Conservation (phyloP, 164 flowering plant species). For the Kalanchoe fedtschenkoi region DNA sequence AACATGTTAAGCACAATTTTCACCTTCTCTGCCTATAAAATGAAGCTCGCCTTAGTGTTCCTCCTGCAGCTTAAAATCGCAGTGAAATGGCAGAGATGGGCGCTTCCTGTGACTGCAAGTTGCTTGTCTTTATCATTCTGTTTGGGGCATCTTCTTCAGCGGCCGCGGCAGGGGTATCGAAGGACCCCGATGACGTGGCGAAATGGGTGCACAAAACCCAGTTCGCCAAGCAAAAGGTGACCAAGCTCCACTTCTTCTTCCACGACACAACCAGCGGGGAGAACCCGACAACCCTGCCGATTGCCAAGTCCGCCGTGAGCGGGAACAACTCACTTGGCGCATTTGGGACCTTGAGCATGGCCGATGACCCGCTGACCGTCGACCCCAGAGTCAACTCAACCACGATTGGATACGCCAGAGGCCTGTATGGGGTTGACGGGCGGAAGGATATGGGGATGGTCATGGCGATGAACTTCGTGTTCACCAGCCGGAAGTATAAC, state of each 20-base stretch:
- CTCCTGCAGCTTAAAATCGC: too few species aligned
- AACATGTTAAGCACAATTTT: too few species aligned
- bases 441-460: slow-evolving; percentile 15
- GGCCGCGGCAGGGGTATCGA: too few species aligned
- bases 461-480: slow-evolving; percentile 29
- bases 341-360: too few species aligned
- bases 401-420: slow-evolving; percentile 18
- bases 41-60: too few species aligned
- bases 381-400: too few species aligned
- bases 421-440: slow-evolving; percentile 25
- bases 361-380: too few species aligned
- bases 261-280: slow-evolving; percentile 39
- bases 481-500: slow-evolving; percentile 28
- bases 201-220: background rate
- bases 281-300: slow-evolving; percentile 17
- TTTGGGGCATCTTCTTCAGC: too few species aligned
- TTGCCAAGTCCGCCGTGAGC: slow-evolving; percentile 24
- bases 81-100: too few species aligned
- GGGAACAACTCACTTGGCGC: background rate
- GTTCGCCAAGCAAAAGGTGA: slow-evolving; percentile 14
- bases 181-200: background rate
- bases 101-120: too few species aligned
- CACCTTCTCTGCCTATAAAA: too few species aligned
- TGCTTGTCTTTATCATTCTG: too few species aligned
- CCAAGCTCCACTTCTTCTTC: slow-evolving; percentile 36